A percentile compares a stretch with the other conserved stretches of the same genome.
phyloP scores from a whole-genome alignment of 495 filamentous ascomycete species.

The Aspergillus ellipticus region DNA sequence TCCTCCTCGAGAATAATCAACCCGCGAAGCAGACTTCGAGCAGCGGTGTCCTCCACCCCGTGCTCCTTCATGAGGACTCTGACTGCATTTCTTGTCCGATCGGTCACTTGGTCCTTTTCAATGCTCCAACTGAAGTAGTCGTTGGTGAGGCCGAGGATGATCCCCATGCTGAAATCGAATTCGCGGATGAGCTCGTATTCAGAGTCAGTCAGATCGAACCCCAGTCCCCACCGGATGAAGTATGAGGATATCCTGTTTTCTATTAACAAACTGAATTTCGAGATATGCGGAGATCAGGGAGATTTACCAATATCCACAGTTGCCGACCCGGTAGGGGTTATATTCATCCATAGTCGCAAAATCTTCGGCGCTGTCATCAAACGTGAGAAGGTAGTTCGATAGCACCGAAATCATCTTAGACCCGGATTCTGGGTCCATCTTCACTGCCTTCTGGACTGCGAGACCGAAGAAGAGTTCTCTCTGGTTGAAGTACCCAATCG shows the following conservation, averaged over 20 bases:
- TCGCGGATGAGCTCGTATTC: conserved; percentile 3
- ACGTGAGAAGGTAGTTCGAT: conserved; percentile 1
- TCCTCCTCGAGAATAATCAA: conserved; percentile 7
- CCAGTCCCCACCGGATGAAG: conserved; percentile 8
- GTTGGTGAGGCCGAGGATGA: conserved; percentile 9
- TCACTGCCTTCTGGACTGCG: background rate
- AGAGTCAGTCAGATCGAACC: background rate
- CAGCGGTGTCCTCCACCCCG: background rate
- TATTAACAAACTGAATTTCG: background rate
- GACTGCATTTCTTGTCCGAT: conserved; percentile 9
- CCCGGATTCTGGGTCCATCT: background rate
- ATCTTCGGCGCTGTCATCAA: conserved; percentile 2
- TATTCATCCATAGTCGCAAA: conserved; percentile 8
- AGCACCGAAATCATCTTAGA: conserved; percentile 2
- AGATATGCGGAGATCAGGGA: background rate
- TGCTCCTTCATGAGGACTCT: conserved; percentile 9
- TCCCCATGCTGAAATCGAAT: conserved; percentile 8
- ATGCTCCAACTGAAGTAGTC: conserved; percentile 12
- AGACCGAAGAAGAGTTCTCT: no score
- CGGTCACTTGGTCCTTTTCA: conserved; percentile 6
- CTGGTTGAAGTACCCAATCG: no score
- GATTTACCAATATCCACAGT: conserved; percentile 10
- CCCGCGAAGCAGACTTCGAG: conserved; percentile 5
- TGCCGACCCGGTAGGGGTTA: conserved; percentile 2
- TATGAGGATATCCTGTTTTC: conserved; percentile 3